Base-by-base conservation (phyloP, 1,284 basidiomycete species). In the Pisolithus thermaeus region DNA sequence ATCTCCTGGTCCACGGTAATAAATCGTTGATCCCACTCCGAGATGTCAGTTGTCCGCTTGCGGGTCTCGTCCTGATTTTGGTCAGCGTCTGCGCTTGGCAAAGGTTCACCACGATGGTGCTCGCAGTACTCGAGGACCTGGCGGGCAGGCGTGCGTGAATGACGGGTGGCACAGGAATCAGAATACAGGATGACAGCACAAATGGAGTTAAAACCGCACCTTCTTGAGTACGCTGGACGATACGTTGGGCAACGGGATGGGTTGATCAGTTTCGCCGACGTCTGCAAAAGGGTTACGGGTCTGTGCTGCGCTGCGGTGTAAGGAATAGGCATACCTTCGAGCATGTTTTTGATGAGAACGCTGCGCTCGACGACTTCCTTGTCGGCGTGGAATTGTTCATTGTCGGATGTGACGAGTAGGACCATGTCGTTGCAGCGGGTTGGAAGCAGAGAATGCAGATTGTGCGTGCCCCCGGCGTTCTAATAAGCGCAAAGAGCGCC, bases 41-140 rank as follows among this genome's bases (percentile, higher is more conserved):
- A 87, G 70, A 99, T 98, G 63, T 99, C 97, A 27, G 93, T 94
- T 11, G 94, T 95, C 68, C 95, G 88, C 72, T 96, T 95, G 69
- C 96, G 88, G n/a, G 90, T 90, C 72, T 98, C 96, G 58, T 97
- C 94, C 61, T 88, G 86, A 54, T 71, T 81, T 58, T 82, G 78
- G 61, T 93, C 90, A 52, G 87, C 79, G 59, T 93, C 91, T 16
- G 86, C 76, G 25, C 87, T 78, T n/a, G 96, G 95, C 43, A 97
- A 82, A 27, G 95, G 93, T 71, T 99, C 97, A 63, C 88, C 87
- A 59, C 92, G 89, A 75, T 99, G 97, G 73, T 99, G 94, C 64
- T 97, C 94, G 80, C 97, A 99, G 80, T 97, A 99, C 69, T 99
- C 97, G 45, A 99, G 80, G 52, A 99, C 94, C 92, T 96, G 61